Conservation (phyloP, 768 basidiomycete species). For the Leccinum rimulosum region DNA sequence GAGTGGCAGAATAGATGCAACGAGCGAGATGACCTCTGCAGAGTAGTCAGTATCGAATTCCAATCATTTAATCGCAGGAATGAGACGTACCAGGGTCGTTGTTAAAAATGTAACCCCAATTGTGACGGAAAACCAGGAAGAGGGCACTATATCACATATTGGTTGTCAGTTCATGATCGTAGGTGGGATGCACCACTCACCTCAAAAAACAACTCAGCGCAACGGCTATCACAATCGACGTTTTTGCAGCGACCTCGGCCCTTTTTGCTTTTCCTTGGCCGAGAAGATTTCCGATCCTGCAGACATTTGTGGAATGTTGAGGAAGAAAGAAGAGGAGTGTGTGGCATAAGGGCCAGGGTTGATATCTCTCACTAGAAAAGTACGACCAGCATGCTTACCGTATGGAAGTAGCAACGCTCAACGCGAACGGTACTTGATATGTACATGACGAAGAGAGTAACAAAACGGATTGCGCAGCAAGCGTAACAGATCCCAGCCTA, state of each 20-base stretch:
- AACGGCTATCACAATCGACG: constrained; percentile 65
- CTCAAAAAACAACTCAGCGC: constrained; percentile 65
- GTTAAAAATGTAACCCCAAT: constrained; percentile 78
- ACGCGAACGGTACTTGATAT: constrained; percentile 80
- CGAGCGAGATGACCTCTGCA: constrained; percentile 42
- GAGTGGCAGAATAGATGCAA: constrained; percentile 70
- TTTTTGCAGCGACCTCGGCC: constrained; percentile 64
- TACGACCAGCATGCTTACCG: constrained; percentile 46
- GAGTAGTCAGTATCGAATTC: background rate
- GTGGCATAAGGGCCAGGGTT: background rate
- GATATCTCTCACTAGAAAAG: background rate
- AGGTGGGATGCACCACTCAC: constrained; percentile 31
- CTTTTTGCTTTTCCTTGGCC: constrained; percentile 76
- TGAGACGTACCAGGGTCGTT: constrained; percentile 48
- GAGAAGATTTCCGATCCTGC: constrained; percentile 83
- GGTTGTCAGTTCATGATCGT: background rate
- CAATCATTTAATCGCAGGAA: background rate
- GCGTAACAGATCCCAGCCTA: constrained; percentile 73
- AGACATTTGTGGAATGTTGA: background rate
- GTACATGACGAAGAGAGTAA: constrained; percentile 71
- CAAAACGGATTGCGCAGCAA: constrained; percentile 89
- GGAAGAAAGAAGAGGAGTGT: background rate
- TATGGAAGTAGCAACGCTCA: constrained; percentile 83
- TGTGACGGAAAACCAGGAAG: constrained; percentile 58
- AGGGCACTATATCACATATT: constrained; percentile 38